These are phyloP conservation scores for Pharus latifolius DNA, from an alignment of 176 grass and related monocot species.

Conservation along the genomic window DNA sequence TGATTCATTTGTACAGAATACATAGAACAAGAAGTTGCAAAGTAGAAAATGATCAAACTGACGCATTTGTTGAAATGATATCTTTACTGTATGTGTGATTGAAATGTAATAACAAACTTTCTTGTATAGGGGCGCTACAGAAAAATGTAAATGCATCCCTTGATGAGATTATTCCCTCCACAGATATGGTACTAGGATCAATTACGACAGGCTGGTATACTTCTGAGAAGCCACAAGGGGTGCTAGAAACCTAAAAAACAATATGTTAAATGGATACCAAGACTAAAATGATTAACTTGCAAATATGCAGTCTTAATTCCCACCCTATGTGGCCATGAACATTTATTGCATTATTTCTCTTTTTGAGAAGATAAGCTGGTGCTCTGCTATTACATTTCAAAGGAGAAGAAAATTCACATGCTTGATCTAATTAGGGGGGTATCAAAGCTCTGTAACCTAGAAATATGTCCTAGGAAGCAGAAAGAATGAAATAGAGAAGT, in stretches of 20 bases:
- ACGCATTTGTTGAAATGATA: neutral
- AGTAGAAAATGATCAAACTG: neutral
- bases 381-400: no score
- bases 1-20: neutral
- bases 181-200: neutral
- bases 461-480: no score
- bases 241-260: neutral
- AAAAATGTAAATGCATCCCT: neutral
- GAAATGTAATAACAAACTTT: neutral
- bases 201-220: neutral
- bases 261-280: no score
- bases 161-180: neutral
- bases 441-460: no score
- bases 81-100: neutral
- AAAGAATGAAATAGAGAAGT: no score
- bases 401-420: no score
- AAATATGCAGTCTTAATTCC: no score
- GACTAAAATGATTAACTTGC: no score
- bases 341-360: no score
- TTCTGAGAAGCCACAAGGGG: neutral
- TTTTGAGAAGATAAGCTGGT: no score
- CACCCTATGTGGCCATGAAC: no score
- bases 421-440: no score
- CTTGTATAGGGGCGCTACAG: neutral
- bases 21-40: neutral